Percentiles rank a stretch among this genome's conserved stretches.
These are phyloP conservation scores for Naganishia sp. DNA, from an alignment of 1,284 basidiomycete species.

Conservation along the genomic window DNA sequence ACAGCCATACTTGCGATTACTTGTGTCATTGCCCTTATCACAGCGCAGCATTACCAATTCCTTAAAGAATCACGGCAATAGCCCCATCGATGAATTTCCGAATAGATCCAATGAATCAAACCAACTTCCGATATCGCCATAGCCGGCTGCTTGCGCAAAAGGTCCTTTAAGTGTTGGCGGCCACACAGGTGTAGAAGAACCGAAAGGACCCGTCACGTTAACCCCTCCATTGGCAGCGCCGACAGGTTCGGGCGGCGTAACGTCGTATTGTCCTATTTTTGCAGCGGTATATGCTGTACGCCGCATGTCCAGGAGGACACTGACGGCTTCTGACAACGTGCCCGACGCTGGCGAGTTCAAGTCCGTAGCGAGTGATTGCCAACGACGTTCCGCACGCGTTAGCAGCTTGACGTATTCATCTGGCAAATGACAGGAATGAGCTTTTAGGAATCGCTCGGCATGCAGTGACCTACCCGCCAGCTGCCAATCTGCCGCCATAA, in stretches of 20 bases:
- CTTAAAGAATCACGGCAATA: neutral
- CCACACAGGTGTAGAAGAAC: conserved; percentile 27
- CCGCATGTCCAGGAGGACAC: conserved; percentile 52
- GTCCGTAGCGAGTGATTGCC: conserved; percentile 38
- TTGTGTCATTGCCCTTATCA: no score
- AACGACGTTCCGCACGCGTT: conserved; percentile 50
- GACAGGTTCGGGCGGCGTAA: conserved; percentile 28
- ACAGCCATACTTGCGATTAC: no score
- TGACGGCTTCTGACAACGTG: conserved; percentile 52
- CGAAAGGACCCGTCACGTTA: conserved; percentile 13
- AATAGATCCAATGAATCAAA: conserved; percentile 42
- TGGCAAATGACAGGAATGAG: conserved; percentile 31
- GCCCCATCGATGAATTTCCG: conserved; percentile 19
- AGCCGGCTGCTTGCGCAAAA: conserved; percentile 49
- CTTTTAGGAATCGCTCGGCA: neutral
- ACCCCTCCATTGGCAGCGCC: neutral
- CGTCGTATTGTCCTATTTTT: conserved; percentile 27
- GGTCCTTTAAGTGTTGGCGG: conserved; percentile 32
- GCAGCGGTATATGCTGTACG: conserved; percentile 51
- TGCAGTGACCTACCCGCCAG: conserved; percentile 46
- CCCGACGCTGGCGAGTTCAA: conserved; percentile 37
- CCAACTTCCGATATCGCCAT: conserved; percentile 52
- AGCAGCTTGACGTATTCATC: conserved; percentile 53
- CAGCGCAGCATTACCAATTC: neutral
- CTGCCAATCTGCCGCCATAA: conserved; percentile 47